These are phyloP conservation scores for Zoysia matrella DNA, from an alignment of 202 grass and related monocot genomes.

Conservation along the genomic window DNA sequence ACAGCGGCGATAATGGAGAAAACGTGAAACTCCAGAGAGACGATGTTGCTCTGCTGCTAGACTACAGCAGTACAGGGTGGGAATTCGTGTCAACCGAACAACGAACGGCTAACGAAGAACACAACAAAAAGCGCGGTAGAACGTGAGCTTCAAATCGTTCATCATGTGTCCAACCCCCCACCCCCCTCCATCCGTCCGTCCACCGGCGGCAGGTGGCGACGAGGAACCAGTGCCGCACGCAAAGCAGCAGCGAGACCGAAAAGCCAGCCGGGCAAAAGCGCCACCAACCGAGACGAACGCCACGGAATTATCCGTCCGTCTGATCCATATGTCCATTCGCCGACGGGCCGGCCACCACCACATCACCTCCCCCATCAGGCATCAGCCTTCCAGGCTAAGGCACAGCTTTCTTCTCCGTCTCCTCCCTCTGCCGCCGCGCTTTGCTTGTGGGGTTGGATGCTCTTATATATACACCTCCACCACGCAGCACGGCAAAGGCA, in stretches of 20 bases:
- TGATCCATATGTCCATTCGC: background rate
- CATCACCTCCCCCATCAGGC: too few species aligned
- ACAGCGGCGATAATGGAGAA: too few species aligned
- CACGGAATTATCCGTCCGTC: background rate
- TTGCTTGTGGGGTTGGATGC: background rate
- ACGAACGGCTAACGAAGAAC: background rate
- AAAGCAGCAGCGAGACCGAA: background rate
- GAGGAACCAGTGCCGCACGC: constrained; percentile 26
- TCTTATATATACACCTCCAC: constrained; percentile 40
- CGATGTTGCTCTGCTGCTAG: background rate
- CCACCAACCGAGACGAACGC: background rate
- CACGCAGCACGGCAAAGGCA: background rate
- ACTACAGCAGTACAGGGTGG: background rate
- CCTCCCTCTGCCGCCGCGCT: too few species aligned
- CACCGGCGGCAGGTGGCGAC: background rate
- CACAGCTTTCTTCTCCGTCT: too few species aligned
- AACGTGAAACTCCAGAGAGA: too few species aligned
- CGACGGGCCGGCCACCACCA: background rate
- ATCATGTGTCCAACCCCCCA: background rate
- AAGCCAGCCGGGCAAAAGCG: background rate
- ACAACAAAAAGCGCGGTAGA: background rate
- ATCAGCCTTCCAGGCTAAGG: constrained; percentile 45
- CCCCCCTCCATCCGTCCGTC: background rate
- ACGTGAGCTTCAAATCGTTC: background rate
- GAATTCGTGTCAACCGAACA: background rate